Conservation (phyloP, 495 filamentous ascomycete genomes). For the Lineolata rhizophorae region DNA sequence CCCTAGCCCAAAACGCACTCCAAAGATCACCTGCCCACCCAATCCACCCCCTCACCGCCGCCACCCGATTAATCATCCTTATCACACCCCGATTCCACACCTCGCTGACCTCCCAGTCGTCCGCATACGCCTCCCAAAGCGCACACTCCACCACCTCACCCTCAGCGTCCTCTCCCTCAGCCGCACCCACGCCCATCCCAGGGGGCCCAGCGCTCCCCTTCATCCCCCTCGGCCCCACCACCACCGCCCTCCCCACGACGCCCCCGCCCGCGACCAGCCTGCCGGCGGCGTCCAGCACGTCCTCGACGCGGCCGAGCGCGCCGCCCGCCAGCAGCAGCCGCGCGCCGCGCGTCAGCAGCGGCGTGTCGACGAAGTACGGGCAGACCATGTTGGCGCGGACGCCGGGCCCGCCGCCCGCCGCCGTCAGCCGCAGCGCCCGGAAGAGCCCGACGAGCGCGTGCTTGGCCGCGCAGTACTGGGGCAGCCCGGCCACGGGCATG, state of each 20-base stretch:
- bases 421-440: slow-evolving; percentile 27
- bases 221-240: slow-evolving; percentile 31
- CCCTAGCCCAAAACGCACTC: background rate
- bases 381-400: slow-evolving; percentile 37
- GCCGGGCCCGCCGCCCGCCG: slow-evolving; percentile 19
- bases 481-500: slow-evolving; percentile 21
- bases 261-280: slow-evolving; percentile 23
- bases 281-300: slow-evolving; percentile 31
- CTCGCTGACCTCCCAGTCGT: slow-evolving; percentile 34
- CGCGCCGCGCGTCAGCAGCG: slow-evolving; percentile 20
- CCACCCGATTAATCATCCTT: slow-evolving; percentile 24
- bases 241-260: slow-evolving; percentile 28
- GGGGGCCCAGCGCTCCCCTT: slow-evolving; percentile 16
- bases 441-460: slow-evolving; percentile 45
- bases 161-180: slow-evolving; percentile 8
- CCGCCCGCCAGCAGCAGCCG: slow-evolving; percentile 30
- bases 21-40: slow-evolving; percentile 25
- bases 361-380: slow-evolving; percentile 49
- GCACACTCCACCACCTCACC: slow-evolving; percentile 11
- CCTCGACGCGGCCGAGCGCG: slow-evolving; percentile 25
- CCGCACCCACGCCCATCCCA: slow-evolving; percentile 15
- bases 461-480: slow-evolving; percentile 36
- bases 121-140: slow-evolving; percentile 33
- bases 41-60: slow-evolving; percentile 24
- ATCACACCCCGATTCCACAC: slow-evolving; percentile 25